Conservation (phyloP, 148 eudicot genomes). For the Vaccinium myrtillus region DNA sequence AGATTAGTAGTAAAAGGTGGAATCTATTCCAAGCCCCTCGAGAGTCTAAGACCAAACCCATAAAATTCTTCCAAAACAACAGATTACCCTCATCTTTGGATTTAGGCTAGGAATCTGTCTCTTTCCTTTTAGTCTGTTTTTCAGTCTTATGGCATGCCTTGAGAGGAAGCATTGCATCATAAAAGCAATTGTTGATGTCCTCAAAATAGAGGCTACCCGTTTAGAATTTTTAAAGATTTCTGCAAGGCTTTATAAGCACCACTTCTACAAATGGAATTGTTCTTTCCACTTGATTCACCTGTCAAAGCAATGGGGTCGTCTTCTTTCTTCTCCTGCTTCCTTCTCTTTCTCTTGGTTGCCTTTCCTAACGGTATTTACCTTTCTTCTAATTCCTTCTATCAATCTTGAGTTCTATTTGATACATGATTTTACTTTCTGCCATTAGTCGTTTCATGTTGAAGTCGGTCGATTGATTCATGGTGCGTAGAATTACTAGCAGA, state of each 20-base stretch:
- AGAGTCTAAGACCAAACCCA: neutral
- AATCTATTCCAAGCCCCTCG: conserved; percentile 27
- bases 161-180: conserved; percentile 19
- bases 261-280: conserved; percentile 10
- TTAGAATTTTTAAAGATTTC: neutral
- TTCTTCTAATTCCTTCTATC: neutral
- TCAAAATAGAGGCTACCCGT: neutral
- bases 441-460: neutral
- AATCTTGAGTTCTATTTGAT: neutral
- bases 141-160: conserved; percentile 12
- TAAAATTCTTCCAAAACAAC: neutral
- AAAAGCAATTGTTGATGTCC: conserved; percentile 3
- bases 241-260: neutral
- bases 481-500: neutral
- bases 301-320: conserved; percentile 20
- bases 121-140: neutral
- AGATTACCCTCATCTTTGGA: conserved; percentile 7
- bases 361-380: conserved; percentile 21
- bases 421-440: neutral
- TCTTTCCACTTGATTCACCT: conserved; percentile 18
- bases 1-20: neutral
- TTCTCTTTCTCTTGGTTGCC: conserved; percentile 19
- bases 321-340: conserved; percentile 16
- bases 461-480: neutral
- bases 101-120: conserved; percentile 26